Evolutionary conservation across 2,329 filamentous ascomycete genomes (phyloP), one percentile per base, ranked within the genome.

Genomic region (Talaromyces verruculosus): DNA sequence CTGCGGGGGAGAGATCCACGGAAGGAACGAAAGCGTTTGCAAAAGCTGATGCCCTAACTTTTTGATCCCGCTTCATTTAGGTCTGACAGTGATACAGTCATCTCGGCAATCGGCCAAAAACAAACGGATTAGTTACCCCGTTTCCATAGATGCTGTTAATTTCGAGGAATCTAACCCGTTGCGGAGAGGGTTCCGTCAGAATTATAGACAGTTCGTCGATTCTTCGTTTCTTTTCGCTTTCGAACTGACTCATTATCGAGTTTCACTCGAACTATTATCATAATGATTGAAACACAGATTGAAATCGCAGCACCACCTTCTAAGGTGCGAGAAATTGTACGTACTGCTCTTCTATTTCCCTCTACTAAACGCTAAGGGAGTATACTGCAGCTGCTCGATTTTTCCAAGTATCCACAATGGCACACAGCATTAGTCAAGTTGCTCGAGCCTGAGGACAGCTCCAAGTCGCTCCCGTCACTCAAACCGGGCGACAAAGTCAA

Each of bases 301-400:
- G 70, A 74, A 39, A 73, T 72, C 22, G 69, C 68, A 19, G 72
- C 70, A 3, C 67, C 71, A 5, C 72, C 72, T 15, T 57, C 70
- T 2, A 73, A 70, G 61, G 72, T 73, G 67, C 72, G 72, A n/a
- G 71, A 73, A 39, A 65, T 72, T 35, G 72, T 74, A 71, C 25
- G 69, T 71, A 15, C 17, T 51, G 6, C 28, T 47, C 10, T 61
- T 30, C 22, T 25, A 10, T 13, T 25, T 15, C 15, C 3, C 5
- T 15, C 19, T 49, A 17, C 45, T 15, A 6, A 49, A 37, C 8
- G 19, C 55, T 55, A 61, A 63, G 22, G 37, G 33, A 49, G 28
- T 19, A 5, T 35, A 3, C 22, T 25, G 25, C 33, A 74, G 72
- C 63, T 73, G 3, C 71, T 74, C 35, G 67, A 73, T 55, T 74